Evolutionary conservation across 768 basidiomycete genomes (phyloP), one percentile per base, ranked within the genome.

Genomic region (Suillus plorans): DNA sequence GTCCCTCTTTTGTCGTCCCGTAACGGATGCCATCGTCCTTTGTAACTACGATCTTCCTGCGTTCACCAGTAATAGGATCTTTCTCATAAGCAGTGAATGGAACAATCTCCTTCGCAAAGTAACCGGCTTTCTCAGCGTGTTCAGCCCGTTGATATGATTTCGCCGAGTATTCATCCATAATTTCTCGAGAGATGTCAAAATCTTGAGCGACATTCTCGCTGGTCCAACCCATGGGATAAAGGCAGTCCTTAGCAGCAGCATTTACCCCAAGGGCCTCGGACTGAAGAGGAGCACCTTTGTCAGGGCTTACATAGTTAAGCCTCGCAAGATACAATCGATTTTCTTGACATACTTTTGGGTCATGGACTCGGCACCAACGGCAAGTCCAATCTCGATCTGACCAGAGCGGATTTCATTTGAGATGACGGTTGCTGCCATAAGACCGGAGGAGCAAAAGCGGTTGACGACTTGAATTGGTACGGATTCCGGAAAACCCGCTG

Each of bases 341-440:
- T 37, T 20, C 28, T 59, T 64, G 44, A 74, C 85, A 65, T 74
- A 91, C 85, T 89, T 89, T 71, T 85, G 77, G 13, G 89, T 89
- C 94, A 97, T 94, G 76, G 87, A 90, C 76, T 96, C 94, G 18
- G 91, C 84, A n/a, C 93, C 95, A 57, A 93, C 74, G 37, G 91
- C 91, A 20, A 94, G 80, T 3, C 93, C 92, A 61, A 94, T 80
- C 52, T 92, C 85, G 52, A 94, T 91, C 72, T 94, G 89, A n/a
- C 91, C 90, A 13, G 81, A 82, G 18, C 85, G 82, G 57, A 95
- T 86, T 70, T 90, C 86, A 74, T 93, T 94, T 25, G 90, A 84
- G 63, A 94, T 86, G 37, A 84, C 82, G 12, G 89, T 90, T 37
- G 89, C 82, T 14, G 93, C 90, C 89, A 94, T 92, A n/a, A 95